phyloP scores from a whole-genome alignment of 805 yeast species.

The Wickerhamiella domercqiae region DNA sequence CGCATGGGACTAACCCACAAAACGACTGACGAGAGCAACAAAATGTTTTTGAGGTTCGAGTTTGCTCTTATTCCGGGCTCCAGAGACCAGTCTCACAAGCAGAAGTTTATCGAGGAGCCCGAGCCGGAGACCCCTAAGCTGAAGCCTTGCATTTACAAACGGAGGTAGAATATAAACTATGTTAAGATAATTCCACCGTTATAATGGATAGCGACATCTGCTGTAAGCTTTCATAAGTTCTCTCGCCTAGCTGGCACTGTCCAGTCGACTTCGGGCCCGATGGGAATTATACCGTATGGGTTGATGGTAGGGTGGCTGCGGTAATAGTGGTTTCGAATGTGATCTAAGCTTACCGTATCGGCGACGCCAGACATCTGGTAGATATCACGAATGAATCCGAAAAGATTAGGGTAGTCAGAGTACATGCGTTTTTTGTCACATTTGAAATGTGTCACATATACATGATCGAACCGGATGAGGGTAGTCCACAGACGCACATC shows the following conservation, averaged over 20 bases:
- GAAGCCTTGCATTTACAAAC: constrained; percentile 89
- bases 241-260: constrained; percentile 13
- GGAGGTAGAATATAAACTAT: constrained; percentile 9
- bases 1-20: constrained; percentile 71
- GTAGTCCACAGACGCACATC: constrained; percentile 81
- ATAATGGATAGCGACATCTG: too few species aligned
- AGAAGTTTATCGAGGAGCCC: constrained; percentile 35
- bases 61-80: constrained; percentile 48
- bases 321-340: constrained; percentile 83
- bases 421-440: constrained; percentile 76
- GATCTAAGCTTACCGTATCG: constrained; percentile 72
- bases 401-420: constrained; percentile 57
- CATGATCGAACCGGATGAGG: constrained; percentile 79
- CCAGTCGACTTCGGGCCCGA: constrained; percentile 49
- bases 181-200: too few species aligned
- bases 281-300: constrained; percentile 69
- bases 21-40: constrained; percentile 70
- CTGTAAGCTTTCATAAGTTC: constrained; percentile 5
- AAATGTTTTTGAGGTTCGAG: constrained; percentile 90
- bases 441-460: constrained; percentile 90
- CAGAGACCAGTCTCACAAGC: constrained; percentile 24
- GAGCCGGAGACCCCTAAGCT: constrained; percentile 51
- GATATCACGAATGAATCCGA: constrained; percentile 65
- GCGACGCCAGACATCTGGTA: constrained; percentile 57
- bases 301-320: constrained; percentile 69